Conservation (phyloP, 768 basidiomycete genomes). For the Tylopilus sp. region DNA sequence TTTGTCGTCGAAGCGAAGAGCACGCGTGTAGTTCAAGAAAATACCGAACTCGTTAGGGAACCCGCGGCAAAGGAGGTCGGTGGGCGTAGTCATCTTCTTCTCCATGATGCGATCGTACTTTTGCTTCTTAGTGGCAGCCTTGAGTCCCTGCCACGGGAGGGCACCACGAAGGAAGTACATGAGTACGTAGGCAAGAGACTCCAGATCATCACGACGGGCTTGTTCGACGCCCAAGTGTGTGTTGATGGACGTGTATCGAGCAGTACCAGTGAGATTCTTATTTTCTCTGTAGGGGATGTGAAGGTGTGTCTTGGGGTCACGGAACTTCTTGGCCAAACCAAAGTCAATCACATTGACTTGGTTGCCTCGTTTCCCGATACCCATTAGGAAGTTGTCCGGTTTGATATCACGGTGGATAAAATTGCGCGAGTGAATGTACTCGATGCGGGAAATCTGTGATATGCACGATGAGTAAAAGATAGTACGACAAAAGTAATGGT, state of each 20-base stretch:
- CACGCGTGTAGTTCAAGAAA: conserved; percentile 98
- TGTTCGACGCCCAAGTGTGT: conserved; percentile 98
- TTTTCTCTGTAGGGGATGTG: conserved; percentile 99
- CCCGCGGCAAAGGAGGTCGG: conserved; percentile 95
- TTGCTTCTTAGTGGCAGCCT: conserved; percentile 99
- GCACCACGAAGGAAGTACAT: conserved; percentile 99
- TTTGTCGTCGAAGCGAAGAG: conserved; percentile 99
- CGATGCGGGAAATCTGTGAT: conserved; percentile 91
- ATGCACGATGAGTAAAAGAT: conserved; percentile 39
- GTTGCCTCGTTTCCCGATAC: conserved; percentile 98
- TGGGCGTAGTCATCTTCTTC: conserved; percentile 99
- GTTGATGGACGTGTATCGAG: conserved; percentile 99
- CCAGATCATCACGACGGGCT: conserved; percentile 95
- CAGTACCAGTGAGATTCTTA: conserved; percentile 99
- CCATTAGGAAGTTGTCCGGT: conserved; percentile 99
- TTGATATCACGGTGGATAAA: conserved; percentile 99
- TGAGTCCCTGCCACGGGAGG: conserved; percentile 98
- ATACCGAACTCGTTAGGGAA: conserved; percentile 99
- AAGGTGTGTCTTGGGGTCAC: conserved; percentile 98
- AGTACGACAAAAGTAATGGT: accelerated
- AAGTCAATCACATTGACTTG: conserved; percentile 99
- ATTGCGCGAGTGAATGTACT: conserved; percentile 99
- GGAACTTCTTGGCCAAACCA: conserved; percentile 98
- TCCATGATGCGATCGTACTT: conserved; percentile 99
- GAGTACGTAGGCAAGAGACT: conserved; percentile 97